Conservation (phyloP, 78 protist genomes). For the Pelomyxa schiedti region DNA sequence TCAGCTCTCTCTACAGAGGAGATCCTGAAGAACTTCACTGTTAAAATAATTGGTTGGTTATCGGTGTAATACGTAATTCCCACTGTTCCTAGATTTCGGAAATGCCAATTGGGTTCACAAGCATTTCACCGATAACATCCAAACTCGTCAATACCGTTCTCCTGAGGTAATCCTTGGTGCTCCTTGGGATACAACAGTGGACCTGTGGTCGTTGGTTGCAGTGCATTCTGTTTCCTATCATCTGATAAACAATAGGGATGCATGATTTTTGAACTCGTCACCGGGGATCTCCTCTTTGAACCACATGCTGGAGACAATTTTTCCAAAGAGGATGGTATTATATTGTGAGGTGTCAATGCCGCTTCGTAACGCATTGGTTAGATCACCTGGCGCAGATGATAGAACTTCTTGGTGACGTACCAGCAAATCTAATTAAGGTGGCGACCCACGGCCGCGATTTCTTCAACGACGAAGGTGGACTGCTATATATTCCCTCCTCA, state of each 20-base stretch:
- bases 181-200: constrained; percentile 54
- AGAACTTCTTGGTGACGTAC: constrained; percentile 69
- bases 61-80: too few relatives aligned
- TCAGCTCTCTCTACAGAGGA: too few relatives aligned
- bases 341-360: too few relatives aligned
- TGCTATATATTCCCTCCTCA: constrained; percentile 53
- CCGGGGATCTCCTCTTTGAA: constrained; percentile 89
- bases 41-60: too few relatives aligned
- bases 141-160: constrained; percentile 92
- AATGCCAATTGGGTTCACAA: constrained; percentile 92
- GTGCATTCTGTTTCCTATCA: too few relatives aligned
- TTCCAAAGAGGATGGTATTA: constrained; percentile 67
- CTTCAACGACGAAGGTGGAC: constrained; percentile 62
- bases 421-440: constrained; percentile 25
- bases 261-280: constrained; percentile 76
- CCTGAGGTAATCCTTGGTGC: constrained; percentile 88
- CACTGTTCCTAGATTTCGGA: constrained; percentile 92
- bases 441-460: constrained; percentile 16
- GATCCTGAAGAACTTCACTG: too few relatives aligned
- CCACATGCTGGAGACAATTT: constrained; percentile 58
- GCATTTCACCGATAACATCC: constrained; percentile 88
- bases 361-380: too few relatives aligned
- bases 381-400: constrained; percentile 33
- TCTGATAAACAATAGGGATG: too few relatives aligned
- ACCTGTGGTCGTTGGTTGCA: constrained; percentile 68